Percentiles rank a stretch among this genome's conserved stretches.
Evolutionary conservation across 306 rosid genomes (phyloP).

Genomic region (Begonia fuchsioides): DNA sequence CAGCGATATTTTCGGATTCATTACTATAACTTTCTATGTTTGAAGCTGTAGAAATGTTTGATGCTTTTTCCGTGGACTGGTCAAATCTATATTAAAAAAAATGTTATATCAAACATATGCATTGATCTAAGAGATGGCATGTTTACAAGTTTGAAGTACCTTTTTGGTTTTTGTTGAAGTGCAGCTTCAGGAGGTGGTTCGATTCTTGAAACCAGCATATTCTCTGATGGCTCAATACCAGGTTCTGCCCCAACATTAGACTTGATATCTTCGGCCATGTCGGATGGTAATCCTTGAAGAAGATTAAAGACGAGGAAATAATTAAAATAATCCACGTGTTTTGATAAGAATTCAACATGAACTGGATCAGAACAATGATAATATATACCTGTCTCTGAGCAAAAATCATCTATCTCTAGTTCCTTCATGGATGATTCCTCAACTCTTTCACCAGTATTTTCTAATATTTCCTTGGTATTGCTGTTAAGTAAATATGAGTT

Average conservation of each 20-base stretch:
- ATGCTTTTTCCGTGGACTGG: conserved; percentile 23
- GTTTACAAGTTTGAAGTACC: conserved; percentile 23
- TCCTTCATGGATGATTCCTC: conserved; percentile 10
- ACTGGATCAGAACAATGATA: conserved; percentile 6
- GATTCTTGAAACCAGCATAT: conserved; percentile 23
- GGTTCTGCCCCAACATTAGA: conserved; percentile 21
- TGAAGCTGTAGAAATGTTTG: conserved; percentile 13
- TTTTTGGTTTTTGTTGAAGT: conserved; percentile 51
- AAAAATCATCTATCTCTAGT: conserved; percentile 13
- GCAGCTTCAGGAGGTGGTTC: conserved; percentile 35
- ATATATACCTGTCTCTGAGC: conserved; percentile 24
- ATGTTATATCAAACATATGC: conserved; percentile 12
- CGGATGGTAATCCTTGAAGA: conserved; percentile 38
- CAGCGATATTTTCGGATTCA: conserved; percentile 21
- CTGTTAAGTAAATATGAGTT: conserved; percentile 6
- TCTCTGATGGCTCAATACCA: conserved; percentile 22
- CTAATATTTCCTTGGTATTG: conserved; percentile 4
- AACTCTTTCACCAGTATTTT: conserved; percentile 11
- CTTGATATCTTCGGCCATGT: conserved; percentile 20
- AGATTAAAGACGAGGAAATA: conserved; percentile 10
- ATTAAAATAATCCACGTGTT: no score
- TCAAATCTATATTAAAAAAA: conserved; percentile 42
- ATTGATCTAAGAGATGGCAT: conserved; percentile 11
- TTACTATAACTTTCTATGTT: conserved; percentile 11
- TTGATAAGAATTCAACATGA: no score